Evolutionary conservation across 352 stramenopile genomes (phyloP).

Genomic region (Pythium oligandrum): DNA sequence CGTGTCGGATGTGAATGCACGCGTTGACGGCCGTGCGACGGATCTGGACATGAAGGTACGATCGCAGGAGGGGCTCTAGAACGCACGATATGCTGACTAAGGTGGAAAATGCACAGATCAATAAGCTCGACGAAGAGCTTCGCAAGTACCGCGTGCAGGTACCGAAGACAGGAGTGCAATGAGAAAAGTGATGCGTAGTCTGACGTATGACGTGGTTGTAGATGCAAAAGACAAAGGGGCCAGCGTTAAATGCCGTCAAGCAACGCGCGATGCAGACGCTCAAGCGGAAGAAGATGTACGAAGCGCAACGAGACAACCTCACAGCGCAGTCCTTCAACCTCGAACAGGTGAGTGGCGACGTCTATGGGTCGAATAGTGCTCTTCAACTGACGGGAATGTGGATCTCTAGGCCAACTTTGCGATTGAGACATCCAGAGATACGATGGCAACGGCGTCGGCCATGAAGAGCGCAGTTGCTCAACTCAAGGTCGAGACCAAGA

Average conservation of each 20-base stretch:
- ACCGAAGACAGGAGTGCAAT: not conserved
- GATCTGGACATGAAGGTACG: conserved; percentile 79
- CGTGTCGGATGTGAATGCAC: conserved; percentile 69
- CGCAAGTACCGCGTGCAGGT: conserved; percentile 77
- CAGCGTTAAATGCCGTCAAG: conserved; percentile 71
- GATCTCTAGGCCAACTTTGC: conserved; percentile 63
- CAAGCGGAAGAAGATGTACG: conserved; percentile 89
- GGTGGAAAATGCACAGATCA: conserved; percentile 36
- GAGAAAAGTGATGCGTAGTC: too few species aligned
- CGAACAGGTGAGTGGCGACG: conserved; percentile 48
- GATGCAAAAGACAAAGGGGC: conserved; percentile 72
- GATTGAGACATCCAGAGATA: conserved; percentile 92
- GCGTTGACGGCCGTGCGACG: conserved; percentile 67
- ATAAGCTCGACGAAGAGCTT: conserved; percentile 77
- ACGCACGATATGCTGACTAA: not conserved
- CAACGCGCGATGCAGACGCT: conserved; percentile 82
- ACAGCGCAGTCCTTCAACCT: conserved; percentile 84
- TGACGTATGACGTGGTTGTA: conserved; percentile 10
- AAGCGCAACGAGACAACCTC: conserved; percentile 76
- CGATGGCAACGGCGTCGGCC: conserved; percentile 88
- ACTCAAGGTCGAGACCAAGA: conserved; percentile 93
- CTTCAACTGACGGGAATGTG: not conserved
- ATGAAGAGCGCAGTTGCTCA: conserved; percentile 92
- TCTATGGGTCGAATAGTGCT: too few species aligned
- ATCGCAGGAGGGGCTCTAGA: not conserved